Evolutionary conservation across 345 rosid genomes (phyloP), one percentile per base, ranked within the genome.

Genomic region (Cardamine resedifolia): DNA sequence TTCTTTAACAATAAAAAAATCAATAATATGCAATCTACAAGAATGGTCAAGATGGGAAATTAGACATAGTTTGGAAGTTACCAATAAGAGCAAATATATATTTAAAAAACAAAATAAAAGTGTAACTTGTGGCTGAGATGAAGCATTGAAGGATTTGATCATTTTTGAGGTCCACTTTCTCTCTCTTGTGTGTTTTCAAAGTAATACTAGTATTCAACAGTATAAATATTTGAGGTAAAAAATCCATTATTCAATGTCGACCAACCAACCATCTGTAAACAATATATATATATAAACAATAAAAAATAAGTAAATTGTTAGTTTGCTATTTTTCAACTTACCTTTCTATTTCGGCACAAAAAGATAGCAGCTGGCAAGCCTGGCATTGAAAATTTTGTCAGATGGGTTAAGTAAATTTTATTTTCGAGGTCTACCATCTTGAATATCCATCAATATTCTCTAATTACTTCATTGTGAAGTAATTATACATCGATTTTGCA

Each of bases 101-200:
- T 57, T 56, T 69, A 30, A 21, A 14, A 14, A 8, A 38, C 2
- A 55, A 45, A 41, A 43, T 19, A 41, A 39, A 36, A 26, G 10
- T 43, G 57, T 30, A 57, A 68, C 45, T 19, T 68, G 73, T 68
- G 73, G 73, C 55, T 57, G 55, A 57, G 31, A 44, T 20, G 45
- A 44, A 28, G 12, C 21, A 27, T 20, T 28, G 24, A 8, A 56
- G 53, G 53, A 30, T 68, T 56, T 55, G 19, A 55, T 43, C 18
- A 59, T 58, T 23, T 23, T 23, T 26, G 3, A 53, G 64, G 52
- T 68, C 72, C 63, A 55, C 15, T 41, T 18, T 27, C 15, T 66
- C 34, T 50, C 34, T 65, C 10, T 64, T 4, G 1, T 19, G 8
- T 63, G n/a, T 39, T 39, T 39, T 4, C 16, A 39, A 39, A 39